These are phyloP conservation scores for Eucalyptus dawsonii DNA, from an alignment of 345 rosid species.

Conservation along the genomic window DNA sequence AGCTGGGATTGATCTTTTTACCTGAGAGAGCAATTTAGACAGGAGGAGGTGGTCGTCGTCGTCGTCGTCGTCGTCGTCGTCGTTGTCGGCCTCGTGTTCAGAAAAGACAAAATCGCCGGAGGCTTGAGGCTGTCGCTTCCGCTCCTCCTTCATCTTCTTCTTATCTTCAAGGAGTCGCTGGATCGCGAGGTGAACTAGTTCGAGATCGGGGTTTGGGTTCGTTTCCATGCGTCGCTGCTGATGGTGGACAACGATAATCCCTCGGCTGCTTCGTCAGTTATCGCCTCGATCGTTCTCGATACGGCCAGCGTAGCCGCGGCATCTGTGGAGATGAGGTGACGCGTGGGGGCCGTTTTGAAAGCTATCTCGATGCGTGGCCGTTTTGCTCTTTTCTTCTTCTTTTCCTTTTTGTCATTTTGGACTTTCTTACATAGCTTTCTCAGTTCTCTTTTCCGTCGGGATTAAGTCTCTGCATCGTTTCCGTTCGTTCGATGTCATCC, in stretches of 20 bases:
- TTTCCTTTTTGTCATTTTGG: neutral
- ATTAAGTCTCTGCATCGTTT: neutral
- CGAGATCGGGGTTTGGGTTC: conserved; percentile 13
- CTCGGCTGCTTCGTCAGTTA: neutral
- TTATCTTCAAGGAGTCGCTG: conserved; percentile 34
- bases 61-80: conserved; percentile 16
- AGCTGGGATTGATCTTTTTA: neutral
- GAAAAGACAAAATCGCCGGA: neutral
- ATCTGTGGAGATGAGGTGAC: neutral
- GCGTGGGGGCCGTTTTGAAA: neutral
- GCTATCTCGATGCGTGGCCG: neutral
- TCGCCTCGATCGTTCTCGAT: neutral
- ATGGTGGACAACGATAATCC: neutral
- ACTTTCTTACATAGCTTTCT: neutral
- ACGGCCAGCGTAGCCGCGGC: neutral
- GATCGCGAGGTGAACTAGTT: conserved; percentile 30
- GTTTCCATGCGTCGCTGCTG: neutral
- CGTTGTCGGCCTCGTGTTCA: neutral
- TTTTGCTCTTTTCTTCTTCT: neutral
- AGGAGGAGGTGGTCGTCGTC: conserved; percentile 41
- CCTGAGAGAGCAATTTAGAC: conserved; percentile 54
- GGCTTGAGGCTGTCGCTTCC: neutral
- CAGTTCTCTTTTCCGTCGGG: neutral
- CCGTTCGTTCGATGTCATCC: neutral
- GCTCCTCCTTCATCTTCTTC: neutral